Base-by-base conservation (phyloP, 1,139 yeast genomes). In the Diutina pseudorugosa region DNA sequence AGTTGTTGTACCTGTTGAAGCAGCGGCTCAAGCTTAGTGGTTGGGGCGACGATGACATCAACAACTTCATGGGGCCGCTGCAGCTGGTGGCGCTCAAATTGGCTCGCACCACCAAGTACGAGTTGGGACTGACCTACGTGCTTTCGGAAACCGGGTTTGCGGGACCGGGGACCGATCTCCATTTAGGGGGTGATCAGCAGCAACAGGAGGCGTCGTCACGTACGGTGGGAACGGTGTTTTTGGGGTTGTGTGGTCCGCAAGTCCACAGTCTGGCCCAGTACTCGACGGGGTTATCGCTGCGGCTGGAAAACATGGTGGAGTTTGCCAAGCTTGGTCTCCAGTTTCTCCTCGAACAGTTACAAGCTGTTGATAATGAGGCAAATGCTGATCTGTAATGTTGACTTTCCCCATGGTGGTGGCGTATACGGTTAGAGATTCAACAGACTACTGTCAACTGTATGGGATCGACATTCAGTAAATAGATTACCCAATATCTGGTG, bases 141-240 rank as follows among this genome's bases (percentile, higher is more conserved):
- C 72, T 88, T 41, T 83, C 91, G 0, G 96, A 88, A 63, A 84
- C 95, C 0, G 96, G 96, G 2, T 84, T 85, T 72, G 94, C 95
- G 0, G 95, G 95, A 0, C 94, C 94, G 12, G 72, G 83, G 0
- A 68, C 75, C 1, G 73, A 71, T 57, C 70, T 71, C 48, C 77
- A 73, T 54, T 64, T 73, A 53, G 57, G 58, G 47, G 57, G 56
- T 14, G 56, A 58, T 12, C 53, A 53, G 19, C 53, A 49, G 30
- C 51, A 44, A n/a, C 53, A 45, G 45, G 33, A 59, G 6, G 67
- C 63, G 11, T 68, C 68, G 40, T 80, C 81, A 1, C 95, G 95
- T 0, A 76, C 81, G 1, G 80, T 81, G 1, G 95, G 95, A 1
- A 76, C 81, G 1, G 93, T 83, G 0, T 88, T 74, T 61, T 67